Evolutionary conservation across 352 stramenopile species (phyloP), one percentile per base, ranked within the genome.

Genomic region (Aphanomyces cochlioides): DNA sequence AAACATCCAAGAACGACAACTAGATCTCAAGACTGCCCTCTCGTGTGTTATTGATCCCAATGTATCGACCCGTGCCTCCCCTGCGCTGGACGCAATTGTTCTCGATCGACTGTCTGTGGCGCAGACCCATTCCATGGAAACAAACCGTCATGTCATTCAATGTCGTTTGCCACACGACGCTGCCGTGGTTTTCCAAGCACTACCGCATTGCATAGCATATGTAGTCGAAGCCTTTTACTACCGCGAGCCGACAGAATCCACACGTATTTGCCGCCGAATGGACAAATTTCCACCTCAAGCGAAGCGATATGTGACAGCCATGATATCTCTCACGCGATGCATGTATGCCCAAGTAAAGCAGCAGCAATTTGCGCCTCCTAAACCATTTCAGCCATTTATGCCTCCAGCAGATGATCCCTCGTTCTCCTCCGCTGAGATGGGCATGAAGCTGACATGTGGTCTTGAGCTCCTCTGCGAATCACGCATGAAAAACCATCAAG

Each of bases 331-430:
- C 53, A 88, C 87, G n/a, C 81, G 84, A 60, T 88, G 83, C 28
- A 90, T 90, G 78, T 95, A 89, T 60, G 87, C 87, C 28, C 83
- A 93, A 74, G 73, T 93, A 37, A 90, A 87, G 73, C 83, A 92
- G 66, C 87, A 95, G 70, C 66, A 79, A 28, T 92, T 93, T 61
- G 81, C 77, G 60, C 72, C 84, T 6, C 87, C 85, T 0, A 87
- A 88, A 47, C 60, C 75, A 21, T 94, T 94, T 67, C 67, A 80
- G 40, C 41, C 8, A 7, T 45, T 54, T 63, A 73, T 3, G 61
- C 53, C 3, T 47, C 19, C 8, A 68, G 74, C 81, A 53, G 58
- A 69, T 5, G 54, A 19, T 1, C 13, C 8, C 8, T 12, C 13
- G 8, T n/a, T 19, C 6, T 67, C 77, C n/a, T 82, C 79, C 0